Evolutionary conservation across 305 asterid species (phyloP).

Genomic region (Plantago coronopus): DNA sequence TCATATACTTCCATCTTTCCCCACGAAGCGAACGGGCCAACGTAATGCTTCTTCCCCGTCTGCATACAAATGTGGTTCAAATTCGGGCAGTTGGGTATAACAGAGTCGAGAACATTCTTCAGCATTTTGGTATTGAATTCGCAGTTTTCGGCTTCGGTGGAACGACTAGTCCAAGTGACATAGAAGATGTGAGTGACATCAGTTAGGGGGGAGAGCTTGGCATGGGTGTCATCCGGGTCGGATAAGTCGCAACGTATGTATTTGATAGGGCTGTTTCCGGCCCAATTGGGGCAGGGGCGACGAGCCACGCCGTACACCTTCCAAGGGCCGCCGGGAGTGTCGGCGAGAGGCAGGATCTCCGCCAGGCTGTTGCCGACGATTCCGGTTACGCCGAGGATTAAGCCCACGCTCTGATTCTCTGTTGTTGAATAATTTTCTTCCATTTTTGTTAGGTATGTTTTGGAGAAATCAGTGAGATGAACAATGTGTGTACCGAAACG

Average conservation of each 20-base stretch:
- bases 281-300: slow-evolving; percentile 45
- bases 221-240: slow-evolving; percentile 27
- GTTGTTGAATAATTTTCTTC: no score
- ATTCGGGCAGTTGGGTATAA: slow-evolving; percentile 42
- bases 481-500: no score
- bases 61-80: slow-evolving; percentile 41
- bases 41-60: slow-evolving; percentile 45
- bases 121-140: slow-evolving; percentile 40
- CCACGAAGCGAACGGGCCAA: slow-evolving; percentile 36
- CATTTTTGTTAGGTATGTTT: no score
- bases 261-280: slow-evolving; percentile 30
- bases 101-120: slow-evolving; percentile 33
- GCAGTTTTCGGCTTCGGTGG: slow-evolving; percentile 39
- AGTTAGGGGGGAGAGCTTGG: slow-evolving; percentile 30
- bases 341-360: slow-evolving; percentile 54
- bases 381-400: slow-evolving; percentile 48
- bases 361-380: slow-evolving; percentile 59
- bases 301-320: slow-evolving; percentile 61
- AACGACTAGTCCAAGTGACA: slow-evolving; percentile 41
- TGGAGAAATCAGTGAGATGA: no score
- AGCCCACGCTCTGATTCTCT: slow-evolving; percentile 48
- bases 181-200: slow-evolving; percentile 47
- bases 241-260: slow-evolving; percentile 48
- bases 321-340: slow-evolving; percentile 67
- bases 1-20: slow-evolving; percentile 34